A percentile compares a stretch with the other conserved stretches of the same genome.
Conservation (phyloP, 2,329 filamentous ascomycete genomes). For the Fulvia fulva region DNA sequence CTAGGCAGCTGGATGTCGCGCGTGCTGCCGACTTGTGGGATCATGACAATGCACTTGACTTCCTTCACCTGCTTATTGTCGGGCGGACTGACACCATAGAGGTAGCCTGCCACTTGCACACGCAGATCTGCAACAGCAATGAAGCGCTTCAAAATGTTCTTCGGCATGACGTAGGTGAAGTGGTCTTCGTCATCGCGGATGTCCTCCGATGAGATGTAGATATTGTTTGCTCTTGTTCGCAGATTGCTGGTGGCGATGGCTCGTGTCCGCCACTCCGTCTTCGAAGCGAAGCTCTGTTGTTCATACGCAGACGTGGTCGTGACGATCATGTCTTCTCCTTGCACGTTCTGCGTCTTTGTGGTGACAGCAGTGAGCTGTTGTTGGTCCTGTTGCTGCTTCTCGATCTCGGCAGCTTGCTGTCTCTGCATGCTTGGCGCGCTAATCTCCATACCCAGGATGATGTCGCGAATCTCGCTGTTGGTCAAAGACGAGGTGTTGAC, state of each 20-base stretch:
- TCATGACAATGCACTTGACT: constrained; percentile 92
- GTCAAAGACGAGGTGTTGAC: constrained; percentile 97
- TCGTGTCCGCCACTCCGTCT: constrained; percentile 96
- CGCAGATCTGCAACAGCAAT: constrained; percentile 95
- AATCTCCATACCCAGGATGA: constrained; percentile 99
- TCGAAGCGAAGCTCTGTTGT: constrained; percentile 94
- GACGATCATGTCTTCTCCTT: constrained; percentile 95
- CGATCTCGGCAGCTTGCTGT: constrained; percentile 96
- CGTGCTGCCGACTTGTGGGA: constrained; percentile 91
- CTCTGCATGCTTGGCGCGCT: constrained; percentile 96
- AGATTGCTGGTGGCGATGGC: constrained; percentile 96
- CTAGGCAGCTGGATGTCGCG: constrained; percentile 89
- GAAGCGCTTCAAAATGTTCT: constrained; percentile 97
- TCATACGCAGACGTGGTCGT: constrained; percentile 98
- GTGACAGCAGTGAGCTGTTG: constrained; percentile 95
- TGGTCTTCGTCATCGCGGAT: constrained; percentile 83
- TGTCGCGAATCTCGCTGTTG: constrained; percentile 93
- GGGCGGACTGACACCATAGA: constrained; percentile 86
- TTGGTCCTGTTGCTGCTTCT: constrained; percentile 97
- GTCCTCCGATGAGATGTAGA: constrained; percentile 96
- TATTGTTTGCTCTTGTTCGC: constrained; percentile 91
- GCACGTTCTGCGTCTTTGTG: constrained; percentile 95
- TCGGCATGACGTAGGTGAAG: constrained; percentile 96
- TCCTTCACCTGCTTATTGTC: constrained; percentile 98
- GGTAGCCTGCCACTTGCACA: constrained; percentile 91